Percentiles rank a stretch among this genome's conserved stretches.
Evolutionary conservation across 2,329 filamentous ascomycete species (phyloP).

Genomic region (Epichloe coenophiala): DNA sequence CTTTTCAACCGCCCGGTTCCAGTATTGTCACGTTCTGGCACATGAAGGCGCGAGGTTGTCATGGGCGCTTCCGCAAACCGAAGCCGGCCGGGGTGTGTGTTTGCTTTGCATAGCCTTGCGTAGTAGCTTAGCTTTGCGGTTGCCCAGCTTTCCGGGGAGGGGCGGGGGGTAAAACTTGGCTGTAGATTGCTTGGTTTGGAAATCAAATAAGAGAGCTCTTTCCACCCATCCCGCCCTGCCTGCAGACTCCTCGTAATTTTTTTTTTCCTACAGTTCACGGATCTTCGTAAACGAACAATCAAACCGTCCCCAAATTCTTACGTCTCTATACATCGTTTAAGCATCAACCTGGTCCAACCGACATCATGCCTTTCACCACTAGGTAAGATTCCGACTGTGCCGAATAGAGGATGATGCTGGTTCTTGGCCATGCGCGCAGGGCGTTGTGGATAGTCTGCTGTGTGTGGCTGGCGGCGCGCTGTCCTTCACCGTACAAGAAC

Average conservation of each 20-base stretch:
- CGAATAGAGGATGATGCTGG: not conserved
- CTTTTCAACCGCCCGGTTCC: not conserved
- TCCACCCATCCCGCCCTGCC: not conserved
- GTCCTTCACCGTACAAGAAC: not conserved
- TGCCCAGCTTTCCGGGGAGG: not conserved
- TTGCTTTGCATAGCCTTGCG: not conserved
- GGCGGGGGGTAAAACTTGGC: not conserved
- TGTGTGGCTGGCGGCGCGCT: not conserved
- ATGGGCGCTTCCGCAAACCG: not conserved
- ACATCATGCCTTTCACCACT: slow-evolving; percentile 45
- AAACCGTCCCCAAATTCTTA: not conserved
- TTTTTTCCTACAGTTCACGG: not conserved
- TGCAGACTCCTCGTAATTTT: not conserved
- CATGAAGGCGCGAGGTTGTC: not conserved
- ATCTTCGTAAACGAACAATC: not conserved
- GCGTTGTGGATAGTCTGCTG: not conserved
- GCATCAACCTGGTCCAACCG: slow-evolving; percentile 5
- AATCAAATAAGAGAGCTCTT: slow-evolving; percentile 1
- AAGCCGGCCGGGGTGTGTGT: not conserved
- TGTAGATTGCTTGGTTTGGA: not conserved
- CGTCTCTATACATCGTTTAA: not conserved
- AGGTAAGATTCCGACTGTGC: slow-evolving; percentile 29
- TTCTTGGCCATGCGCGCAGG: not conserved
- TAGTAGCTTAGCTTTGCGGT: not conserved
- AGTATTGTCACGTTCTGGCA: not conserved